phyloP scores from a whole-genome alignment of 768 basidiomycete species.

The Pleurotus tuoliensis region DNA sequence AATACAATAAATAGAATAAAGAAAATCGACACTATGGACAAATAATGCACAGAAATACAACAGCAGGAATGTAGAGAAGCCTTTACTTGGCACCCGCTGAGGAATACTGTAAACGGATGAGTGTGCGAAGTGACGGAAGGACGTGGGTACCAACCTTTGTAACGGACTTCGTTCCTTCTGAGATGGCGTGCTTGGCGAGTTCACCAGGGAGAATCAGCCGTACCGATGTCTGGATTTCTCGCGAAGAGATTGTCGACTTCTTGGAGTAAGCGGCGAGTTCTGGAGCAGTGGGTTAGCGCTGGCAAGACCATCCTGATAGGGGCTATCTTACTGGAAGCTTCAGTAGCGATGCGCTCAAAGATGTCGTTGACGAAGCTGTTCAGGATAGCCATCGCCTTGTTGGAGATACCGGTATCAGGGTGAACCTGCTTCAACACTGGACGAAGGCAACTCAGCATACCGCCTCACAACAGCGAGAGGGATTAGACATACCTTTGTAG shows the following conservation, averaged over 20 bases:
- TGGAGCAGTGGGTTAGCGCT: conserved; percentile 19
- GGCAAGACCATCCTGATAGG: background rate
- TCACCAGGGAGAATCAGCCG: conserved; percentile 96
- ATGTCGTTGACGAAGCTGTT: conserved; percentile 86
- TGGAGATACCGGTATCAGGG: conserved; percentile 91
- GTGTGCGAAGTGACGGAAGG: background rate
- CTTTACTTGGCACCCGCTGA: conserved; percentile 12
- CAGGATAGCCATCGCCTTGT: conserved; percentile 82
- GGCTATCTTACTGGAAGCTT: conserved; percentile 72
- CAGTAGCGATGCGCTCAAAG: conserved; percentile 83
- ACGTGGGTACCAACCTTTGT: conserved; percentile 7
- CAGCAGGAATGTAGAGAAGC: background rate
- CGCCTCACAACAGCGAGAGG: background rate
- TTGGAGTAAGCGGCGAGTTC: conserved; percentile 97
- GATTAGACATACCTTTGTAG: conserved; percentile 67
- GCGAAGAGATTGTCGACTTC: conserved; percentile 97
- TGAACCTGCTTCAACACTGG: conserved; percentile 87
- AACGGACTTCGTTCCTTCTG: conserved; percentile 14
- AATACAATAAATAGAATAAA: conserved; percentile 8
- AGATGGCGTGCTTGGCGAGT: conserved; percentile 34
- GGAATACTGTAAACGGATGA: conserved; percentile 5
- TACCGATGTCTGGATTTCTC: conserved; percentile 97
- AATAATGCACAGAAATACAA: background rate
- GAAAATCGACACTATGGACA: background rate
- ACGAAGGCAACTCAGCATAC: background rate